These are phyloP conservation scores for Massariosphaeria phaeospora DNA, from an alignment of 495 filamentous ascomycete genomes.

Conservation along the genomic window DNA sequence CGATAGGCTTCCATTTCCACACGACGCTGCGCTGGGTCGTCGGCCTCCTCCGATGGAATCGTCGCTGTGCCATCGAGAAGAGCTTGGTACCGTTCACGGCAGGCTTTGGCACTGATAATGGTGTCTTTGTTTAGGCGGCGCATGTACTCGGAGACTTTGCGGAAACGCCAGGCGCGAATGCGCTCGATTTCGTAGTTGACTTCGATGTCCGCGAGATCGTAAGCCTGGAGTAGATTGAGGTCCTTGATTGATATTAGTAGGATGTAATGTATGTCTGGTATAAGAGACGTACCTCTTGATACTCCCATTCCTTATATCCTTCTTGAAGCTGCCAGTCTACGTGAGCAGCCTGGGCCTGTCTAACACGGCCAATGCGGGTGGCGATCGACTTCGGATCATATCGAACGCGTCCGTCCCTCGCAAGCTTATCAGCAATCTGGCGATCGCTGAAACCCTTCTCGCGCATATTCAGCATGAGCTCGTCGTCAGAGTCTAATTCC, in stretches of 20 bases:
- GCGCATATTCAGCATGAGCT: conserved; percentile 40
- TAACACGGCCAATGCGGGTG: conserved; percentile 40
- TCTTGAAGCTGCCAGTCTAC: conserved; percentile 39
- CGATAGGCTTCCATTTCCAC: conserved; percentile 25
- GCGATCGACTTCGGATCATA: conserved; percentile 40
- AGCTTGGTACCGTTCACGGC: conserved; percentile 33
- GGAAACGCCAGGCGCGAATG: conserved; percentile 29
- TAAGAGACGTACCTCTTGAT: too few relatives aligned
- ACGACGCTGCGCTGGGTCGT: conserved; percentile 30
- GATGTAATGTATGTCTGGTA: background rate
- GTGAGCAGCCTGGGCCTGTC: conserved; percentile 29
- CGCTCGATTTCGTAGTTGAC: conserved; percentile 30
- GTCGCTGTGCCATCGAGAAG: conserved; percentile 35
- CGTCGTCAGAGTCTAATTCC: conserved; percentile 40
- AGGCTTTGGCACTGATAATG: conserved; percentile 34
- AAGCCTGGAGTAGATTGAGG: conserved; percentile 28
- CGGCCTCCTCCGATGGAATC: conserved; percentile 34
- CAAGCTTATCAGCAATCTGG: conserved; percentile 36
- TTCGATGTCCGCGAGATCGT: conserved; percentile 29
- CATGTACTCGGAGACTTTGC: conserved; percentile 27
- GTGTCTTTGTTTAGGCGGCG: conserved; percentile 20
- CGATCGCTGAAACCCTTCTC: conserved; percentile 34
- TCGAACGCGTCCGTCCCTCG: conserved; percentile 32
- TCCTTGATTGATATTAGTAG: conserved; percentile 28
- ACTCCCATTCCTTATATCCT: conserved; percentile 42